Conservation (phyloP, 2,329 filamentous ascomycete genomes). For the Sclerotinia minor region DNA sequence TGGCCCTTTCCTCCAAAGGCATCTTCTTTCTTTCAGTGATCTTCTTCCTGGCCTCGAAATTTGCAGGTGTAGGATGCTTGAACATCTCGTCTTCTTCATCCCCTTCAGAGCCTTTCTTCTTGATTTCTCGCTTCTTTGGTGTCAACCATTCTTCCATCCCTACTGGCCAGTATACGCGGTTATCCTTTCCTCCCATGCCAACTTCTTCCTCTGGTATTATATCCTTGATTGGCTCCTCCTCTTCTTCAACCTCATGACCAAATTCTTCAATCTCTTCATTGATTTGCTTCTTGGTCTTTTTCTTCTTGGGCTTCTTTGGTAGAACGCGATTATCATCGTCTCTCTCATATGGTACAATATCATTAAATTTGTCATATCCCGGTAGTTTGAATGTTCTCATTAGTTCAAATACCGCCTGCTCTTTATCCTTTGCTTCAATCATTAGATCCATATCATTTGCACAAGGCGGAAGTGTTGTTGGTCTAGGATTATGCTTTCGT, state of each 20-base stretch:
- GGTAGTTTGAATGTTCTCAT: constrained; percentile 87
- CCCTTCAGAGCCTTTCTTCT: constrained; percentile 46
- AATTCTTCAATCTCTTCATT: constrained; percentile 41
- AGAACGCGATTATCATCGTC: constrained; percentile 68
- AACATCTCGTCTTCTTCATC: constrained; percentile 43
- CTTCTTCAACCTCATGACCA: constrained; percentile 41
- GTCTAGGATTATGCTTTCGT: constrained; percentile 81
- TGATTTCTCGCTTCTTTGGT: constrained; percentile 72
- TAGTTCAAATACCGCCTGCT: constrained; percentile 91
- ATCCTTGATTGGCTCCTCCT: constrained; percentile 43
- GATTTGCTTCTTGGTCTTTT: constrained; percentile 45
- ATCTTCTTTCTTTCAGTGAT: constrained; percentile 30
- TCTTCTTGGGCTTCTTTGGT: constrained; percentile 50
- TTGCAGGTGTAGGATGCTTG: constrained; percentile 37
- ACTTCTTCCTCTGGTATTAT: constrained; percentile 61
- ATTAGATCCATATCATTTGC: constrained; percentile 87
- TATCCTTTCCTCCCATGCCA: constrained; percentile 80
- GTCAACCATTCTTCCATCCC: constrained; percentile 89
- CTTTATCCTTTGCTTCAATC: constrained; percentile 98
- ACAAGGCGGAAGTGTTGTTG: constrained; percentile 79
- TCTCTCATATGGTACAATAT: constrained; percentile 75
- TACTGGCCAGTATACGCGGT: constrained; percentile 85
- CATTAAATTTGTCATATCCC: constrained; percentile 72
- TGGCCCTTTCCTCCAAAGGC: constrained; percentile 31
- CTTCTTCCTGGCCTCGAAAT: constrained; percentile 37